A percentile compares a stretch with the other conserved stretches of the same genome.
Evolutionary conservation across 208 protist genomes (phyloP).

Genomic region (Endotrypanum monterogeii): DNA sequence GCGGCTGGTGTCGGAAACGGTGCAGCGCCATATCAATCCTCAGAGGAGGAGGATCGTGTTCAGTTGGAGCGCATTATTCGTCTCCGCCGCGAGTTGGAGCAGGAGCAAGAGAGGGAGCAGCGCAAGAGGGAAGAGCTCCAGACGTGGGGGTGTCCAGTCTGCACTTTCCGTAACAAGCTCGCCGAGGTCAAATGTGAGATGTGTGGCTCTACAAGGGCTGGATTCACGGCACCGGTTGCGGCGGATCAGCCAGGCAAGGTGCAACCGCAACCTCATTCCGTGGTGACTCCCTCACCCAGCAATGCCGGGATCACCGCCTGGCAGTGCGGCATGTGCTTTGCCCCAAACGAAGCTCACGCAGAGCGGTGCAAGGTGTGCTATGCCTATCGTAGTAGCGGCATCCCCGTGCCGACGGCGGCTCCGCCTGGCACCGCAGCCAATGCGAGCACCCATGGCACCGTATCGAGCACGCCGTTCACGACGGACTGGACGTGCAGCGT

Average conservation of each 20-base stretch:
- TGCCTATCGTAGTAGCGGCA: constrained; percentile 49
- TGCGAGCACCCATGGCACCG: neutral
- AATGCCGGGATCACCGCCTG: constrained; percentile 46
- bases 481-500: constrained; percentile 65
- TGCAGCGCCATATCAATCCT: constrained; percentile 5
- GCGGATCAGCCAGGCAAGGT: neutral
- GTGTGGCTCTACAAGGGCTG: constrained; percentile 57
- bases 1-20: neutral
- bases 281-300: constrained; percentile 2
- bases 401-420: constrained; percentile 21
- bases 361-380: constrained; percentile 63
- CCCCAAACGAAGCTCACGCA: constrained; percentile 52
- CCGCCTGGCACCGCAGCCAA: constrained; percentile 9
- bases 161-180: constrained; percentile 80
- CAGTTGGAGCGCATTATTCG: constrained; percentile 87
- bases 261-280: neutral
- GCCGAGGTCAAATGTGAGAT: constrained; percentile 55
- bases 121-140: constrained; percentile 62
- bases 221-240: constrained; percentile 29
- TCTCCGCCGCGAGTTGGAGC: constrained; percentile 77
- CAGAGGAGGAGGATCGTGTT: constrained; percentile 71
- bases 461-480: constrained; percentile 18
- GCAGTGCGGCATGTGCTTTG: constrained; percentile 68
- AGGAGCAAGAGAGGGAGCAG: constrained; percentile 73
- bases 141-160: constrained; percentile 76